A percentile compares a stretch with the other conserved stretches of the same genome.
Conservation (phyloP, 1,284 basidiomycete genomes). For the Cryptococcus sp. region DNA sequence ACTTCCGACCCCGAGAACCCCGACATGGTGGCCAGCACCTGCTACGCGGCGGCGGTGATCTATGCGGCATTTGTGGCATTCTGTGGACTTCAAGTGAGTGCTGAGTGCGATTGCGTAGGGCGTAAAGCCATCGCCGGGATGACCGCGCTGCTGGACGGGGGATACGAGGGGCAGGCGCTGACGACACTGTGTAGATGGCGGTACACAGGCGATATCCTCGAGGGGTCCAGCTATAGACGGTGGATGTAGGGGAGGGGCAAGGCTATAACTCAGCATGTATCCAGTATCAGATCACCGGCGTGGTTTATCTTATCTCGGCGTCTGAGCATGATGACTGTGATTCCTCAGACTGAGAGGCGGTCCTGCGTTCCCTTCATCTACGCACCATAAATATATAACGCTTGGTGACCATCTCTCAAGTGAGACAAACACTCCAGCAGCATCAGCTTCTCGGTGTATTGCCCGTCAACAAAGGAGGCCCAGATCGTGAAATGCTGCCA, state of each 20-base stretch:
- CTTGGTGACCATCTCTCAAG: too few species aligned
- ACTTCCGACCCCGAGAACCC: conserved; percentile 53
- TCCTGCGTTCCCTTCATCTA: too few species aligned
- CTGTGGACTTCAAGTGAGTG: conserved; percentile 54
- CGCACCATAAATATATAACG: too few species aligned
- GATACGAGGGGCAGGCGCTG: background rate
- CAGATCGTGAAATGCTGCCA: too few species aligned
- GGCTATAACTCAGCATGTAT: background rate
- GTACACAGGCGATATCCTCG: conserved; percentile 49
- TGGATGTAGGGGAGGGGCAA: conserved; percentile 1
- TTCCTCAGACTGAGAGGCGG: too few species aligned
- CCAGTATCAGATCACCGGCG: too few species aligned
- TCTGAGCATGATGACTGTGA: too few species aligned
- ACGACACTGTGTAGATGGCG: conserved; percentile 31
- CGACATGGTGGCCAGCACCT: conserved; percentile 50
- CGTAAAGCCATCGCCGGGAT: background rate
- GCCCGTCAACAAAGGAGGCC: too few species aligned
- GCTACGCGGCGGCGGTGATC: conserved; percentile 54
- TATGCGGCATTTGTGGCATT: conserved; percentile 55
- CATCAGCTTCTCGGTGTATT: too few species aligned
- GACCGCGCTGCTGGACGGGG: background rate
- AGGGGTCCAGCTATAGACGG: conserved; percentile 48
- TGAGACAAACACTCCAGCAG: too few species aligned
- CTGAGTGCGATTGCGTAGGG: too few species aligned
- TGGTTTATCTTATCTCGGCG: too few species aligned